These are phyloP conservation scores for Rhodosporidiobolus sp. DNA, from an alignment of 768 basidiomycete genomes.

Conservation along the genomic window DNA sequence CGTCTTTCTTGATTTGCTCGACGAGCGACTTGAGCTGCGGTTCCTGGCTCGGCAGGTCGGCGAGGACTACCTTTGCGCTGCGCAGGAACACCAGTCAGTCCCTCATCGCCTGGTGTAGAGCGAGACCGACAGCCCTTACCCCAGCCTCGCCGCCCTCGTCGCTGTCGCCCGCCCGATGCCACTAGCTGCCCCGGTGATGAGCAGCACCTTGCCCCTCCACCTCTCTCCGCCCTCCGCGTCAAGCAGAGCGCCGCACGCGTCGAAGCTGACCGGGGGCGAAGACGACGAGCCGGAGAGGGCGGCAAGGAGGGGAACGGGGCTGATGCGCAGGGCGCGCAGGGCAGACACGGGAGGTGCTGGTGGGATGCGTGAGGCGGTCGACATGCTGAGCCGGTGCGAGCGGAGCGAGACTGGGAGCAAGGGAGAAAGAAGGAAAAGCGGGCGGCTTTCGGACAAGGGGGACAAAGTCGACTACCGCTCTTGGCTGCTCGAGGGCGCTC, in stretches of 20 bases:
- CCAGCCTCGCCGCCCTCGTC: neutral
- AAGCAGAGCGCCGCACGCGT: neutral
- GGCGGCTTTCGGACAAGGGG: neutral
- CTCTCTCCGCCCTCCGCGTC: neutral
- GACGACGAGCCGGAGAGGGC: neutral
- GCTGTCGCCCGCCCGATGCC: neutral
- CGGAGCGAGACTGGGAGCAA: too few relatives aligned
- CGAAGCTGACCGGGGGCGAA: neutral
- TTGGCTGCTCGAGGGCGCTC: neutral
- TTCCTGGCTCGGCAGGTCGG: constrained; percentile 3
- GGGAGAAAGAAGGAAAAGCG: neutral
- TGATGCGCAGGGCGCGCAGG: neutral
- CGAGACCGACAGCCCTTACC: neutral
- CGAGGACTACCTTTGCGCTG: constrained; percentile 22
- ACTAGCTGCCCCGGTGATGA: neutral
- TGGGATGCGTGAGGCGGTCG: neutral
- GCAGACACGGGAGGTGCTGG: neutral
- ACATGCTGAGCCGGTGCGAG: neutral
- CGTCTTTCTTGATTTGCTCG: constrained; percentile 5
- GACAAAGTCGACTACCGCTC: too few relatives aligned
- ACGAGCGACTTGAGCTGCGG: neutral
- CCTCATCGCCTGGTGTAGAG: neutral
- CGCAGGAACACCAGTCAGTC: neutral
- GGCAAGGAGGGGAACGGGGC: neutral
- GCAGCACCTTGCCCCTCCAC: neutral